Conservation (phyloP, 352 stramenopile genomes). For the Phytophthora nicotianae region DNA sequence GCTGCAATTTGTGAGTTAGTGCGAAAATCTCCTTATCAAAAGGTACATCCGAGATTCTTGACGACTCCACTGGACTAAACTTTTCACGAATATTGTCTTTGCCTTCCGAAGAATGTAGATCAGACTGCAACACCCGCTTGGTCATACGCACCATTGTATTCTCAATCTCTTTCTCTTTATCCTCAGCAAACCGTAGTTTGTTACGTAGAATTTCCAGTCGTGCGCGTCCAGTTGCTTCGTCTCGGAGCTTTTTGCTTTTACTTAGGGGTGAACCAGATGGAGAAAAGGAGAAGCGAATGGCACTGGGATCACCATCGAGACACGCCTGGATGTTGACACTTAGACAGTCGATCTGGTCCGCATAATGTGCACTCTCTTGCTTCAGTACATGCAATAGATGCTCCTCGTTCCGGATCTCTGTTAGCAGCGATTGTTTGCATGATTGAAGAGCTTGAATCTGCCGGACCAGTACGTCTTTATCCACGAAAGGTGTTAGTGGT, state of each 20-base stretch:
- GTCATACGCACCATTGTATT: conserved; percentile 72
- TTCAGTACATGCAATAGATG: conserved; percentile 67
- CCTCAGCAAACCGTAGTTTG: conserved; percentile 64
- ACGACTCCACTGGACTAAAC: conserved; percentile 26
- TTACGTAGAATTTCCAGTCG: conserved; percentile 62
- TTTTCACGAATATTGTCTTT: conserved; percentile 29
- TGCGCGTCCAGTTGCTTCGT: conserved; percentile 49
- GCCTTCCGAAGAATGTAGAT: conserved; percentile 28
- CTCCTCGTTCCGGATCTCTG: conserved; percentile 69
- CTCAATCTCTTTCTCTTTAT: conserved; percentile 79
- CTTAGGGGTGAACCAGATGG: conserved; percentile 28
- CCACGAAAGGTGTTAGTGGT: conserved; percentile 36
- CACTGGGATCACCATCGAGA: conserved; percentile 26
- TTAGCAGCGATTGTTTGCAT: conserved; percentile 66
- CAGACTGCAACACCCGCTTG: conserved; percentile 63
- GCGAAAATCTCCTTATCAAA: conserved; percentile 86
- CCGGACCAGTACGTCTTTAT: conserved; percentile 48
- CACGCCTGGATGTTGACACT: conserved; percentile 57
- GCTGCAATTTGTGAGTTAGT: conserved; percentile 73
- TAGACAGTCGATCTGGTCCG: conserved; percentile 60
- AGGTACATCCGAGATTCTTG: conserved; percentile 22
- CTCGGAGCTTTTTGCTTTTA: conserved; percentile 38
- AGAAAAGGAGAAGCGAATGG: conserved; percentile 31
- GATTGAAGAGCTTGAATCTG: conserved; percentile 71
- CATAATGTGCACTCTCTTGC: conserved; percentile 46